A percentile compares a stretch with the other conserved stretches of the same genome.
Conservation (phyloP, 805 yeast genomes). For the Komagataella phaffii region DNA sequence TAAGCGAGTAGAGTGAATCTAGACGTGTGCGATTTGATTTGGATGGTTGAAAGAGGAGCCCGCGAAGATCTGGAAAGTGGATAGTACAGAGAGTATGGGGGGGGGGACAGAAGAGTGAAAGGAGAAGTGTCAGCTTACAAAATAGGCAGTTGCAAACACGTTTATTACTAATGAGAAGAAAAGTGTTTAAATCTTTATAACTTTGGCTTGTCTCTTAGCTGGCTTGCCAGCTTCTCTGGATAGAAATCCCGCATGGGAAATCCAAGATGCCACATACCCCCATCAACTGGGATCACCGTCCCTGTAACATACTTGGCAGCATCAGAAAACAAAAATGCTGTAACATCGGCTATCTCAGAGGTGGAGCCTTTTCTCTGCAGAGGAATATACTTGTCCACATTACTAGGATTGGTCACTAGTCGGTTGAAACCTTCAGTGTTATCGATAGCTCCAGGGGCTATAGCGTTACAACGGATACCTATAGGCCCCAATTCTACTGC, state of each 20-base stretch:
- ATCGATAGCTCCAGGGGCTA: slow-evolving; percentile 87
- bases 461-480: slow-evolving; percentile 70
- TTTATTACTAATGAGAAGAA: neutral
- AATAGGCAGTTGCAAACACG: neutral
- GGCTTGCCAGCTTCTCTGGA: slow-evolving; percentile 25
- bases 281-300: slow-evolving; percentile 72
- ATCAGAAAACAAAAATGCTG: slow-evolving; percentile 71
- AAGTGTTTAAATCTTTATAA: slow-evolving; percentile 4
- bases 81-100: neutral
- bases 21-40: neutral
- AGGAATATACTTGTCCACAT: slow-evolving; percentile 38
- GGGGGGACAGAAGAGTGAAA: neutral
- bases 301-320: slow-evolving; percentile 76
- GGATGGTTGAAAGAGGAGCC: neutral
- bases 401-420: slow-evolving; percentile 30
- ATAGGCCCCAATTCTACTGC: slow-evolving; percentile 89
- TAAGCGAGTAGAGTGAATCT: neutral
- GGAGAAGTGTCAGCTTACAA: neutral
- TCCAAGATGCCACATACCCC: slow-evolving; percentile 82
- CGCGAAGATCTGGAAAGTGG: neutral
- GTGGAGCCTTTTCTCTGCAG: slow-evolving; percentile 57
- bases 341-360: slow-evolving; percentile 76
- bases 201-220: slow-evolving; percentile 12
- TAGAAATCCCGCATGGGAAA: slow-evolving; percentile 19
- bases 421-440: slow-evolving; percentile 80